Evolutionary conservation across 768 basidiomycete genomes (phyloP).

Genomic region (Russula abietina): DNA sequence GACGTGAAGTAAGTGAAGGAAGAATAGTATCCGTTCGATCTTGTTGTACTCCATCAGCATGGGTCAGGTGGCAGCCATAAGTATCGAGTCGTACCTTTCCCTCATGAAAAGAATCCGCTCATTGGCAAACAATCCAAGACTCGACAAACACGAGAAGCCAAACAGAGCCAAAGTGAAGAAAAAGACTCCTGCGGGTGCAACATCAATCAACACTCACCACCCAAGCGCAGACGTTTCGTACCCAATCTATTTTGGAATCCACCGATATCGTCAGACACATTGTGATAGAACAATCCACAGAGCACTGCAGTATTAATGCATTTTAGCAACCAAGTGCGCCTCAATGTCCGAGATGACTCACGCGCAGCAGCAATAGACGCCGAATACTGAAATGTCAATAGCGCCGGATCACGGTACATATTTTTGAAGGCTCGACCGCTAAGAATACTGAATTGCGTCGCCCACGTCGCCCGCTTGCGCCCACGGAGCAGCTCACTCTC

Average conservation of each 20-base stretch:
- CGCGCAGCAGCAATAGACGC: slow-evolving; percentile 79
- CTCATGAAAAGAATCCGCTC: slow-evolving; percentile 97
- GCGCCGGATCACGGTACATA: slow-evolving; percentile 87
- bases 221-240: slow-evolving; percentile 28
- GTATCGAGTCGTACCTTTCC: slow-evolving; percentile 59
- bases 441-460: slow-evolving; percentile 88
- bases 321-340: slow-evolving; percentile 15
- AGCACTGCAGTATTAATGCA: slow-evolving; percentile 46
- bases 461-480: slow-evolving; percentile 75
- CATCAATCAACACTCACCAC: neutral
- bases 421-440: slow-evolving; percentile 98
- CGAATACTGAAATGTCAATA: slow-evolving; percentile 86
- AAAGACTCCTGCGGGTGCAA: slow-evolving; percentile 61
- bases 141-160: slow-evolving; percentile 94
- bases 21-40: slow-evolving; percentile 96
- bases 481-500: slow-evolving; percentile 67
- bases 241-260: slow-evolving; percentile 96
- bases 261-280: slow-evolving; percentile 87
- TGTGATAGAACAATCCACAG: slow-evolving; percentile 90
- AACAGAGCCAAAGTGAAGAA: slow-evolving; percentile 97
- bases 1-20: slow-evolving; percentile 95
- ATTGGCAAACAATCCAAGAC: slow-evolving; percentile 88
- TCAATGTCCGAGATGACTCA: slow-evolving; percentile 36
- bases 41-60: slow-evolving; percentile 30
- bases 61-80: neutral